Percentiles rank a stretch among this genome's conserved stretches.
These are phyloP conservation scores for Aspergillus sp. DNA, from an alignment of 2,329 filamentous ascomycete species.

Conservation along the genomic window DNA sequence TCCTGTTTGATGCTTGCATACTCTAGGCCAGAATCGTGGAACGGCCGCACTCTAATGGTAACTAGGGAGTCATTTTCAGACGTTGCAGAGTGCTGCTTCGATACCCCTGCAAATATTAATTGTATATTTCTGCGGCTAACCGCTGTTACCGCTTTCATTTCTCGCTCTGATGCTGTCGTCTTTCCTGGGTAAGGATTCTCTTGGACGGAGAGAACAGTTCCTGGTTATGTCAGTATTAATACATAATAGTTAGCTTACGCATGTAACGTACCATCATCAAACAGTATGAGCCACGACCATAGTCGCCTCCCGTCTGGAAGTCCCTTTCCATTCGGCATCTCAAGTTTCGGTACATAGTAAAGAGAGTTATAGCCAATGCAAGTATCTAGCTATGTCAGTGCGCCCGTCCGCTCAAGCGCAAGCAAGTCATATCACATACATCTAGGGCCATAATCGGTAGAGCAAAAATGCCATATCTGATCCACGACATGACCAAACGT, in stretches of 20 bases:
- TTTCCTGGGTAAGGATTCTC: slow-evolving; percentile 57
- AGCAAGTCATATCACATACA: slow-evolving; percentile 47
- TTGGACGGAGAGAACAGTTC: slow-evolving; percentile 69
- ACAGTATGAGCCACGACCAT: slow-evolving; percentile 73
- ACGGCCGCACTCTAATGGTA: slow-evolving; percentile 46
- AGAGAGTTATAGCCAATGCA: slow-evolving; percentile 69
- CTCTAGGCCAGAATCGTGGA: slow-evolving; percentile 30
- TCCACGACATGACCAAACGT: slow-evolving; percentile 63
- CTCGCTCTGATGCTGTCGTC: slow-evolving; percentile 33
- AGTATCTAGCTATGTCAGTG: slow-evolving; percentile 51
- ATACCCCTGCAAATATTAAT: slow-evolving; percentile 63
- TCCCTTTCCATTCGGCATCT: slow-evolving; percentile 31
- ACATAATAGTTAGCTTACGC: background rate
- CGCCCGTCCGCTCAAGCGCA: slow-evolving; percentile 6
- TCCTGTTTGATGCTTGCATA: slow-evolving; percentile 41
- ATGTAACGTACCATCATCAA: slow-evolving; percentile 56
- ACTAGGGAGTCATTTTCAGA: slow-evolving; percentile 52
- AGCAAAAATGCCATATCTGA: slow-evolving; percentile 74
- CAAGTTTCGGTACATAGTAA: slow-evolving; percentile 48
- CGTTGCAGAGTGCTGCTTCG: slow-evolving; percentile 49
- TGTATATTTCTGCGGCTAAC: slow-evolving; percentile 57
- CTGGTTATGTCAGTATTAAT: slow-evolving; percentile 35
- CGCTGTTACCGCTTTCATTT: slow-evolving; percentile 30
- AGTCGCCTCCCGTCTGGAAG: slow-evolving; percentile 54
- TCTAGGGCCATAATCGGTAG: slow-evolving; percentile 66